phyloP scores from a whole-genome alignment of 2,329 filamentous ascomycete genomes.

The Neophaeococcomyces aloes region DNA sequence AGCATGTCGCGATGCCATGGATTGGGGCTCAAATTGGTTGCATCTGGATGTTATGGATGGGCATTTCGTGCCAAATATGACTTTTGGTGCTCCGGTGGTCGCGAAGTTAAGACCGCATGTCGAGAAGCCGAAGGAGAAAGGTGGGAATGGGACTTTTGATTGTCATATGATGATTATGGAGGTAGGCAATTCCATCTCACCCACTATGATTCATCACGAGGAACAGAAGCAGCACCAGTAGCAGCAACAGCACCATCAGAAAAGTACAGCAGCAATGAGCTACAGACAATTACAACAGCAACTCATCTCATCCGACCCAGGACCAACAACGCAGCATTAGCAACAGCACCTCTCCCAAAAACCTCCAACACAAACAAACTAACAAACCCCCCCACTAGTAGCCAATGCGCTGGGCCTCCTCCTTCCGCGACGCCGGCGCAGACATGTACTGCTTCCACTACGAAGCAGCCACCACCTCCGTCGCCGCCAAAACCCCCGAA shows the following conservation, averaged over 20 bases:
- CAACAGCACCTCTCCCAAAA: too few relatives aligned
- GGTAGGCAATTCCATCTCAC: slow-evolving; percentile 42
- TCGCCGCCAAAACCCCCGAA: slow-evolving; percentile 70
- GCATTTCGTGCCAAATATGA: slow-evolving; percentile 97
- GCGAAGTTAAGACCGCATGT: slow-evolving; percentile 87
- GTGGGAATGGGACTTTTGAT: slow-evolving; percentile 87
- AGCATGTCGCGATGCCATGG: slow-evolving; percentile 78
- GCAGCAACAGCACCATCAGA: too few relatives aligned
- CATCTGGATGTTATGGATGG: slow-evolving; percentile 98
- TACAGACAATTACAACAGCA: too few relatives aligned
- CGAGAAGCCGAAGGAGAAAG: slow-evolving; percentile 55
- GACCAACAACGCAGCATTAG: too few relatives aligned
- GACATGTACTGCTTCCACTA: slow-evolving; percentile 99
- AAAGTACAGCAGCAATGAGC: too few relatives aligned
- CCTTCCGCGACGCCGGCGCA: slow-evolving; percentile 87
- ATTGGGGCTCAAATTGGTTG: slow-evolving; percentile 79
- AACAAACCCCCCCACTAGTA: slow-evolving; percentile 27
- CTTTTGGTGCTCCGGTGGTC: slow-evolving; percentile 89
- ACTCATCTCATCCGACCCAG: too few relatives aligned
- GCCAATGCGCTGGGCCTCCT: slow-evolving; percentile 97
- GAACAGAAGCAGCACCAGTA: too few relatives aligned
- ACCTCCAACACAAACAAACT: too few relatives aligned
- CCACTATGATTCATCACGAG: not conserved
- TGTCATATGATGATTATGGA: slow-evolving; percentile 99
- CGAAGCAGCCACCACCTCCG: slow-evolving; percentile 77